Evolutionary conservation across 306 rosid genomes (phyloP).

Genomic region (Dryas drummondii): DNA sequence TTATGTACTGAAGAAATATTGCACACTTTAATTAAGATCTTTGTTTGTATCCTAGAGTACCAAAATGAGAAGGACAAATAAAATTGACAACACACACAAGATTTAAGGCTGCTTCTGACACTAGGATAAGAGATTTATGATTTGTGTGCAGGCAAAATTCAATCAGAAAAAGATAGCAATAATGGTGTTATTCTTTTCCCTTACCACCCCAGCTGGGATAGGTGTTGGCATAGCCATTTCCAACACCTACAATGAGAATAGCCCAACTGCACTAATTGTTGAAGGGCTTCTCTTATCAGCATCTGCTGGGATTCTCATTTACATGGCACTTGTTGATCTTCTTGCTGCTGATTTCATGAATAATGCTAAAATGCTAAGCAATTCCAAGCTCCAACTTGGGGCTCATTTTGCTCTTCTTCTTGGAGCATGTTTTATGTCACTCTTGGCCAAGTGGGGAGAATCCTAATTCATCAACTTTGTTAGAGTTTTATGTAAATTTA

Average conservation of each 20-base stretch:
- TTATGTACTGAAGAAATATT: no score
- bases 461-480: background rate
- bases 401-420: constrained; percentile 44
- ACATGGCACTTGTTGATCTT: constrained; percentile 71
- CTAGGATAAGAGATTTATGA: background rate
- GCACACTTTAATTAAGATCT: no score
- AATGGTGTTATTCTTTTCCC: constrained; percentile 54
- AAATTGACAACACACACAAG: no score
- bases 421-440: constrained; percentile 55
- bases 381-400: constrained; percentile 47
- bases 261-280: constrained; percentile 43
- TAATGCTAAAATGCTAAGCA: constrained; percentile 40
- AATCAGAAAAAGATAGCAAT: constrained; percentile 30
- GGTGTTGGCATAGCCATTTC: constrained; percentile 53
- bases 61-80: background rate
- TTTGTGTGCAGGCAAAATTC: constrained; percentile 43
- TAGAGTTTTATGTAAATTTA: no score
- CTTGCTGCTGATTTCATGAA: constrained; percentile 57
- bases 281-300: constrained; percentile 57
- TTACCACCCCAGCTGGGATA: constrained; percentile 55
- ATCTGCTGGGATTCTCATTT: constrained; percentile 59
- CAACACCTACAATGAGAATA: constrained; percentile 39
- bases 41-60: no score
- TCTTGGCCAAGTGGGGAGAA: constrained; percentile 39
- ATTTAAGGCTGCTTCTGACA: background rate